Evolutionary conservation across 345 rosid genomes (phyloP).

Genomic region (Euclidium syriacum): DNA sequence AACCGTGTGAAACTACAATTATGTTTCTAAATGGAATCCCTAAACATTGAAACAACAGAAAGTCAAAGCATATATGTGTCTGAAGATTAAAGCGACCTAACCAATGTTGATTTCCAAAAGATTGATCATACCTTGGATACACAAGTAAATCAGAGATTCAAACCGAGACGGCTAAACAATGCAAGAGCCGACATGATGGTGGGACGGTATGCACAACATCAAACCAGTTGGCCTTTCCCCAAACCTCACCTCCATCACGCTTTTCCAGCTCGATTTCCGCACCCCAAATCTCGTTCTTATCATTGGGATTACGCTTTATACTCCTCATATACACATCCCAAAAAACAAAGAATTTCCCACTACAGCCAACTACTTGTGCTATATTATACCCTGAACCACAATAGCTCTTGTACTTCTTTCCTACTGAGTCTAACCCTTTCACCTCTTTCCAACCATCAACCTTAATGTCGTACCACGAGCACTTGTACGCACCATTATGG

Average conservation of each 20-base stretch:
- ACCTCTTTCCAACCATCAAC: neutral
- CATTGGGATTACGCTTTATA: neutral
- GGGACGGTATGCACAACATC: neutral
- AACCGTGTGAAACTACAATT: too few species aligned
- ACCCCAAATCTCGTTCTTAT: neutral
- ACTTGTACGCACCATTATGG: accelerated
- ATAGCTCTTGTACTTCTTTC: neutral
- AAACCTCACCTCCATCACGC: neutral
- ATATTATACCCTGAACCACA: neutral
- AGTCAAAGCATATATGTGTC: too few species aligned
- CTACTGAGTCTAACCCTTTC: neutral
- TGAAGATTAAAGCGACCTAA: too few species aligned
- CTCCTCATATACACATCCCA: neutral
- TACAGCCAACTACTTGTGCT: neutral
- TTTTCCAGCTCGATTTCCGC: neutral
- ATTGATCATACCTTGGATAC: neutral
- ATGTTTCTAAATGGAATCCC: too few species aligned
- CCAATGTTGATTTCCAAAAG: too few species aligned
- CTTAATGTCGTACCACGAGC: neutral
- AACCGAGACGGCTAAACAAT: neutral
- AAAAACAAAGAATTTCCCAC: neutral
- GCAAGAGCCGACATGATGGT: neutral
- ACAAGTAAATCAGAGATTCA: neutral
- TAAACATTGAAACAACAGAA: too few species aligned
- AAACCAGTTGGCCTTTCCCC: neutral